Evolutionary conservation across 495 filamentous ascomycete genomes (phyloP).

Genomic region (Aspergillus sclerotiicarbonarius): DNA sequence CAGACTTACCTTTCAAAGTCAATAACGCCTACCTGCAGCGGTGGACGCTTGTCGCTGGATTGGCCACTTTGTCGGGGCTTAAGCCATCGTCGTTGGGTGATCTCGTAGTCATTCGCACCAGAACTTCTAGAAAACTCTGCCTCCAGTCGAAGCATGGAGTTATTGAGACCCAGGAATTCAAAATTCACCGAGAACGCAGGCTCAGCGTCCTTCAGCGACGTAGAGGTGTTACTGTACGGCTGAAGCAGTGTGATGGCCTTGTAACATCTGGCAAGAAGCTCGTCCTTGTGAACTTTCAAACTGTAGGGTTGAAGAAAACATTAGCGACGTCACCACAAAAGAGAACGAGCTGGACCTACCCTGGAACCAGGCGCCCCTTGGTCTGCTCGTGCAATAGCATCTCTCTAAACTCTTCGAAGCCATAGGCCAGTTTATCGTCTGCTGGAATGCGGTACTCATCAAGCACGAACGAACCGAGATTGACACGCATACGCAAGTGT

Average conservation of each 20-base stretch:
- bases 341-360: conserved; percentile 25
- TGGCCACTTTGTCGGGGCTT: conserved; percentile 22
- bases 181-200: conserved; percentile 42
- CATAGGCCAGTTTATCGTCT: conserved; percentile 32
- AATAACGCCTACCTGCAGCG: conserved; percentile 35
- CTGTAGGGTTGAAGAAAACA: conserved; percentile 13
- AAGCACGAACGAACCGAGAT: conserved; percentile 55
- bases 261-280: conserved; percentile 26
- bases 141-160: conserved; percentile 36
- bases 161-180: conserved; percentile 33
- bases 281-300: conserved; percentile 22
- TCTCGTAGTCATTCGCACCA: conserved; percentile 29
- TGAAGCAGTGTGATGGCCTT: conserved; percentile 46
- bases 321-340: not conserved
- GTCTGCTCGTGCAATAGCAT: conserved; percentile 43
- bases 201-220: conserved; percentile 23
- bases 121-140: conserved; percentile 29
- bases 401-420: conserved; percentile 48
- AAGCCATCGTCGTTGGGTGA: conserved; percentile 35
- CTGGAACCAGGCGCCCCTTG: conserved; percentile 36
- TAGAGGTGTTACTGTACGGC: conserved; percentile 37
- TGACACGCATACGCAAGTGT: conserved; percentile 52
- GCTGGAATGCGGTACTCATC: conserved; percentile 39
- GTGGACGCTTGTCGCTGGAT: conserved; percentile 17
- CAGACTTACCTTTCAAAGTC: conserved; percentile 34